phyloP scores from a whole-genome alignment of 2,329 filamentous ascomycete species.

The Trichoderma endophyticum region DNA sequence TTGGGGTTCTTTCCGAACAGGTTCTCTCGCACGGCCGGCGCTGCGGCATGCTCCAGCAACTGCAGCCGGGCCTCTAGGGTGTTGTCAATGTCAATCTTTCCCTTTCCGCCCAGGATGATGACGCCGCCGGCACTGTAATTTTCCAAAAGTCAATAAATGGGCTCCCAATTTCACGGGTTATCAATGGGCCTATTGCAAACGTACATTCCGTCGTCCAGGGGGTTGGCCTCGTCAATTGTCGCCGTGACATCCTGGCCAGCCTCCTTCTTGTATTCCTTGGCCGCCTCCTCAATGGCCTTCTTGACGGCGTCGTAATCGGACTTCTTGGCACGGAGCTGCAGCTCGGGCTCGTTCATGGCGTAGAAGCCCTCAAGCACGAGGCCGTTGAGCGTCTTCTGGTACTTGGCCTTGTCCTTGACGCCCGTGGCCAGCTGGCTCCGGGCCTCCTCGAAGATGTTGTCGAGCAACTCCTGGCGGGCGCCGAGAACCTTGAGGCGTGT shows the following conservation, averaged over 20 bases:
- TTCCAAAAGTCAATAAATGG: conserved; percentile 20
- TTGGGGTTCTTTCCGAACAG: conserved; percentile 94
- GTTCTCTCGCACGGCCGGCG: conserved; percentile 79
- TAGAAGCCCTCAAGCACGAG: conserved; percentile 88
- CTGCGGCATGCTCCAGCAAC: conserved; percentile 77
- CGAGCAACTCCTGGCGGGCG: conserved; percentile 85
- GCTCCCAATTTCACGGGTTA: conserved; percentile 1
- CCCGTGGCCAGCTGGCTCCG: conserved; percentile 65
- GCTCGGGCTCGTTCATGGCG: conserved; percentile 75
- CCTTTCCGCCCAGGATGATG: conserved; percentile 72
- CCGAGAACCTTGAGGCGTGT: conserved; percentile 84
- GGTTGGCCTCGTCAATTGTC: conserved; percentile 73
- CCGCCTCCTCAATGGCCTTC: conserved; percentile 73
- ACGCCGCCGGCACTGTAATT: conserved; percentile 74
- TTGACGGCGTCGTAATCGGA: conserved; percentile 72
- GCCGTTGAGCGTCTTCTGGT: conserved; percentile 72
- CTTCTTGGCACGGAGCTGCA: conserved; percentile 73
- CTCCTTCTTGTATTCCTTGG: conserved; percentile 80
- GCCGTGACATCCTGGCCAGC: conserved; percentile 66
- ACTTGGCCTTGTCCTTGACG: conserved; percentile 68
- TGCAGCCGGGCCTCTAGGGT: conserved; percentile 89
- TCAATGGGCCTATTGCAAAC: conserved; percentile 40
- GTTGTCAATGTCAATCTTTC: conserved; percentile 98
- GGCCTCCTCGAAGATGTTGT: conserved; percentile 82
- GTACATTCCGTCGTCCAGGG: conserved; percentile 79